Conservation (phyloP, 352 stramenopile species). For the Phytophthora pisi region DNA sequence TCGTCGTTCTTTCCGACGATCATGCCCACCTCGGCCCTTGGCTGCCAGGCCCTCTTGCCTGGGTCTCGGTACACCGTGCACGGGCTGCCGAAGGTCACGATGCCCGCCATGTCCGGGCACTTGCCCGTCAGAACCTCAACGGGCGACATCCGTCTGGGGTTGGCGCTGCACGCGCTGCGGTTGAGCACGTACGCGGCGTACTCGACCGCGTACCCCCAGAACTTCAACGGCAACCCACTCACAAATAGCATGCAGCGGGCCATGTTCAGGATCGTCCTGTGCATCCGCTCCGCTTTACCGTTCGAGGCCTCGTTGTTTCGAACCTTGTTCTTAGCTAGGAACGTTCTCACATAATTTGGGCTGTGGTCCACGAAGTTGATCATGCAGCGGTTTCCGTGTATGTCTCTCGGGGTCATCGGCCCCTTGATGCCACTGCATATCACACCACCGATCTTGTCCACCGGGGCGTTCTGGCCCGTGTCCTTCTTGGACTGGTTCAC, state of each 20-base stretch:
- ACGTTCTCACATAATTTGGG: background rate
- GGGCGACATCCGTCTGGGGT: conserved; percentile 4
- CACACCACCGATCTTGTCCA: conserved; percentile 11
- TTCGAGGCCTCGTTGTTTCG: conserved; percentile 33
- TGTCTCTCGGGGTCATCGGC: conserved; percentile 6
- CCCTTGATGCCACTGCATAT: conserved; percentile 22
- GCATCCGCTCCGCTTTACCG: conserved; percentile 18
- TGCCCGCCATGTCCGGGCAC: background rate
- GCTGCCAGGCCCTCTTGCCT: background rate
- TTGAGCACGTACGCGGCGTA: conserved; percentile 38
- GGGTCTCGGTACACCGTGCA: conserved; percentile 10
- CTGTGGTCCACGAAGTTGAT: conserved; percentile 19
- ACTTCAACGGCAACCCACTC: conserved; percentile 21
- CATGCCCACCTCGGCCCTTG: conserved; percentile 3
- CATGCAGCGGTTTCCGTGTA: conserved; percentile 15
- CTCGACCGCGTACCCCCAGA: conserved; percentile 33
- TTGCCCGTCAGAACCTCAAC: conserved; percentile 12
- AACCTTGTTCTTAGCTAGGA: background rate
- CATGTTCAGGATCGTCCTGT: background rate
- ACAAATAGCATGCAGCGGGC: conserved; percentile 33
- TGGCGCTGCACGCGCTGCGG: conserved; percentile 21
- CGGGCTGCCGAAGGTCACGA: conserved; percentile 17
- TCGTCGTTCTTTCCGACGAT: background rate
- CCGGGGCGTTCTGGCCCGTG: conserved; percentile 6
- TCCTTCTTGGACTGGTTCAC: conserved; percentile 4